These are phyloP conservation scores for Penicillium thymicola DNA, from an alignment of 2,329 filamentous ascomycete species.

Conservation along the genomic window DNA sequence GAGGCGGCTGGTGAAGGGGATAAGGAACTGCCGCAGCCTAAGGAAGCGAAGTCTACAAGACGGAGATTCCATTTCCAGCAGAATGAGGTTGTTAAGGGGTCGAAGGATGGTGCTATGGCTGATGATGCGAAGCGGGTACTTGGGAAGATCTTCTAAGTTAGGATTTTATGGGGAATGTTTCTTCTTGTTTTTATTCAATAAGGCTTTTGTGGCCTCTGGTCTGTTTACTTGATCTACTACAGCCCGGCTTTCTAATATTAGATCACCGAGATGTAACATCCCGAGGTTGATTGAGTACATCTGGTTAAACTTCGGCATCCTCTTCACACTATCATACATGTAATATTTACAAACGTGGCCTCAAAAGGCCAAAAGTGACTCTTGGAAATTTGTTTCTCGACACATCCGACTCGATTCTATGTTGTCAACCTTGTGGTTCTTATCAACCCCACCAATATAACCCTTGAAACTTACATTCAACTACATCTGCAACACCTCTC, in stretches of 20 bases:
- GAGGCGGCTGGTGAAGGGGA: slow-evolving; percentile 20
- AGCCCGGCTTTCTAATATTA: background rate
- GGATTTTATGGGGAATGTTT: background rate
- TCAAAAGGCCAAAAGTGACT: no score
- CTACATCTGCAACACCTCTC: background rate
- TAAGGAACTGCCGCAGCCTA: slow-evolving; percentile 9
- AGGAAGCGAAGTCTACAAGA: slow-evolving; percentile 25
- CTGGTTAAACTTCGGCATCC: background rate
- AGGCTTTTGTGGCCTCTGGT: background rate
- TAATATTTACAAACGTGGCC: no score
- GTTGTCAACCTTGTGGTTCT: no score
- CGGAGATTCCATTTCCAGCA: slow-evolving; percentile 38
- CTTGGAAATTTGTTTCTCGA: no score
- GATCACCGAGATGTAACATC: background rate
- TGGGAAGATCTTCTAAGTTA: slow-evolving; percentile 46
- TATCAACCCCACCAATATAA: no score
- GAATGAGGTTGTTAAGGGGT: slow-evolving; percentile 38
- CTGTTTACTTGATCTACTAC: background rate
- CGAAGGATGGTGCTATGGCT: slow-evolving; percentile 27
- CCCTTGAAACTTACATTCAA: no score
- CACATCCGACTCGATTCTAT: no score
- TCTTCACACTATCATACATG: background rate
- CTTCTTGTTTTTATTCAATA: background rate
- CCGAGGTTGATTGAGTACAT: background rate
- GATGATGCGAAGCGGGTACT: slow-evolving; percentile 45